Percentiles rank a stretch among this genome's conserved stretches.
phyloP scores from a whole-genome alignment of 352 stramenopile genomes.

The Elongisporangium prolatum region DNA sequence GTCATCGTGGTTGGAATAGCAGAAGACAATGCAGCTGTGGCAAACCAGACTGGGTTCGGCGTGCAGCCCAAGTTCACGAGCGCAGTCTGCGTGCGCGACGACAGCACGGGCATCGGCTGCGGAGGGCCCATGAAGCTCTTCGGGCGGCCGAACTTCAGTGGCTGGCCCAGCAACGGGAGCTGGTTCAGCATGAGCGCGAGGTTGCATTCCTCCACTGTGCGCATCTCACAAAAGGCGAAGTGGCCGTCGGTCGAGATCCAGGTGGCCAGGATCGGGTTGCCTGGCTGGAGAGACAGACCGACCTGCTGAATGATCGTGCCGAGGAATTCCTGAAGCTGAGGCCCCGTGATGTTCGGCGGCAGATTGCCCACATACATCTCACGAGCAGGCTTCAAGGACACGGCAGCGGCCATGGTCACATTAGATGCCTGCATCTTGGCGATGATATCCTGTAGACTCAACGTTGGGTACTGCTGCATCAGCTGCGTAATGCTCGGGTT shows the following conservation, averaged over 20 bases:
- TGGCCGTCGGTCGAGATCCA: conserved; percentile 85
- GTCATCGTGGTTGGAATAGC: not conserved
- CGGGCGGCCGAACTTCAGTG: conserved; percentile 83
- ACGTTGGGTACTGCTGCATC: conserved; percentile 86
- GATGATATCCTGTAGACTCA: conserved; percentile 88
- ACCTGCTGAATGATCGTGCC: conserved; percentile 87
- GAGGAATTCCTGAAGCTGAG: conserved; percentile 82
- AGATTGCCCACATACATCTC: conserved; percentile 87
- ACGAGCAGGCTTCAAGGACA: conserved; percentile 73
- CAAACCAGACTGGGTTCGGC: conserved; percentile 78
- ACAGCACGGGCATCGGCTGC: conserved; percentile 69
- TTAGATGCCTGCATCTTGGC: conserved; percentile 85
- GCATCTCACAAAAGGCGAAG: conserved; percentile 88
- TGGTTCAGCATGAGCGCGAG: conserved; percentile 82
- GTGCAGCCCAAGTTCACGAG: conserved; percentile 78
- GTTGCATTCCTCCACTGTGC: conserved; percentile 82
- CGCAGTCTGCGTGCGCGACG: conserved; percentile 67
- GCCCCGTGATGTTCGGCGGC: conserved; percentile 73
- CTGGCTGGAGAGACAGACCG: conserved; percentile 64
- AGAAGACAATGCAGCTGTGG: conserved; percentile 18
- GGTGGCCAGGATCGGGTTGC: conserved; percentile 80
- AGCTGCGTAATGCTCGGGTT: conserved; percentile 84
- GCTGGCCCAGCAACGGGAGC: conserved; percentile 67
- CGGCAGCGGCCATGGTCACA: conserved; percentile 63
- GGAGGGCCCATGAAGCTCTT: conserved; percentile 79